phyloP scores from a whole-genome alignment of 2,329 filamentous ascomycete species.

The Penicillium italicum region DNA sequence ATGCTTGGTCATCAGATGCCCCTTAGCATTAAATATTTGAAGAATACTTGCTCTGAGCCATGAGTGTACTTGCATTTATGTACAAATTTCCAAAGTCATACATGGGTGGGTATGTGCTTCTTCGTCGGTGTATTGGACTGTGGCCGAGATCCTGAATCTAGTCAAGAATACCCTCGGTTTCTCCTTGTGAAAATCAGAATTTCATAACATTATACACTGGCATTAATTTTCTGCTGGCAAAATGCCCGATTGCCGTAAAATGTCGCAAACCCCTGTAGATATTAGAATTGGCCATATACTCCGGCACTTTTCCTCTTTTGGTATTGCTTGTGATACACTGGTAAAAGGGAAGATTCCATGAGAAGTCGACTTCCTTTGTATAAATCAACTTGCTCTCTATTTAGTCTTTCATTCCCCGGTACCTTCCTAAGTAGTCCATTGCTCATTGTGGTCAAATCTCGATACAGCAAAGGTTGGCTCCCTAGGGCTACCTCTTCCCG shows the following conservation, averaged over 20 bases:
- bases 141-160: neutral
- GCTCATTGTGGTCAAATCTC: neutral
- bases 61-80: neutral
- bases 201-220: neutral
- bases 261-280: neutral
- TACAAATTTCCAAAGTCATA: neutral
- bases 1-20: rapidly evolving
- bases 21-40: neutral
- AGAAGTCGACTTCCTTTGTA: neutral
- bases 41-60: neutral
- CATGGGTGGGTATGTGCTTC: neutral
- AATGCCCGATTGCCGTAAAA: neutral
- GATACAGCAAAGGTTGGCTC: neutral
- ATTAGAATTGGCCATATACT: constrained; percentile 2
- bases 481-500: neutral
- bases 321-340: neutral
- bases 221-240: neutral
- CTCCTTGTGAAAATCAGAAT: neutral
- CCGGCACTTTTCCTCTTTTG: neutral
- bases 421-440: neutral
- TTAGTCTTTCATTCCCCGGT: neutral
- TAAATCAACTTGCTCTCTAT: neutral
- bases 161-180: neutral
- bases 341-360: neutral
- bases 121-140: neutral